Percentiles rank a stretch among this genome's conserved stretches.
Conservation (phyloP, 371 early-diverging fungal species). For the Rhizopus sp. region DNA sequence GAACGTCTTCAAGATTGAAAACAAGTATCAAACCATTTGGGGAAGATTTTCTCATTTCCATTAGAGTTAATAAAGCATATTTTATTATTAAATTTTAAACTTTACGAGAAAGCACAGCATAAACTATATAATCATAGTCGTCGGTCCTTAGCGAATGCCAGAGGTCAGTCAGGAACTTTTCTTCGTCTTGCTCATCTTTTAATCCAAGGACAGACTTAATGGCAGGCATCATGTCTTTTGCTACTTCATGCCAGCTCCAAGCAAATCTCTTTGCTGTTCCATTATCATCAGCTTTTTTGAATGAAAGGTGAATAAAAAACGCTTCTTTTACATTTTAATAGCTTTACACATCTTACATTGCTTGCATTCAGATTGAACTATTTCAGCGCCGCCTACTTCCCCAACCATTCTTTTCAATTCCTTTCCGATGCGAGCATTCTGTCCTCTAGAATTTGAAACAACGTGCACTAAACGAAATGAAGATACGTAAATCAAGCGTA, state of each 20-base stretch:
- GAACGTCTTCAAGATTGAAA: slow-evolving; percentile 34
- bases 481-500: neutral
- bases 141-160: neutral
- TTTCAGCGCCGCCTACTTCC: neutral
- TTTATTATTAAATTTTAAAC: neutral
- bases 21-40: slow-evolving; percentile 41
- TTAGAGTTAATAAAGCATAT: slow-evolving; percentile 29
- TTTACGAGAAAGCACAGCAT: neutral
- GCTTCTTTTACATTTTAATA: too few relatives aligned
- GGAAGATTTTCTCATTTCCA: slow-evolving; percentile 42
- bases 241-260: slow-evolving; percentile 1
- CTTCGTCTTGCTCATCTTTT: neutral
- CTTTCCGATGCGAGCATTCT: neutral
- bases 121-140: neutral
- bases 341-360: neutral
- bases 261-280: neutral
- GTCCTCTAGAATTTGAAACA: neutral
- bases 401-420: neutral
- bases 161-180: neutral
- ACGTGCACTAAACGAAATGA: neutral
- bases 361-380: neutral
- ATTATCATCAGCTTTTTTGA: neutral
- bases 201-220: neutral
- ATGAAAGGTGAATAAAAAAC: neutral
- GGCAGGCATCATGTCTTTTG: neutral